These are phyloP conservation scores for Flaveria brownii DNA, from an alignment of 129 eudicot genomes.

Conservation along the genomic window DNA sequence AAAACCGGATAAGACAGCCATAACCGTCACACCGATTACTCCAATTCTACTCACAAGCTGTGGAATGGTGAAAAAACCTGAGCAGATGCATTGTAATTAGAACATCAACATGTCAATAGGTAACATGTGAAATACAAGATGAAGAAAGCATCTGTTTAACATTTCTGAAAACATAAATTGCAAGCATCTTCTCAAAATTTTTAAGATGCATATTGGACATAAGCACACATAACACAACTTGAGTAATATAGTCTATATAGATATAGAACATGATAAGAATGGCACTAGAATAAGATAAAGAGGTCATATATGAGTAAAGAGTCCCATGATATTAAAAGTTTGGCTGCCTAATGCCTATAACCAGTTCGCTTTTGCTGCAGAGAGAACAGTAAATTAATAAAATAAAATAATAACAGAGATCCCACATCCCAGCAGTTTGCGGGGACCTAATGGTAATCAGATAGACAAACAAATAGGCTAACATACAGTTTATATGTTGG, in stretches of 20 bases:
- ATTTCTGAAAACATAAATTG: neutral
- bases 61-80: slow-evolving; percentile 98
- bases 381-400: neutral
- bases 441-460: neutral
- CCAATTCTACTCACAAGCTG: slow-evolving; percentile 99
- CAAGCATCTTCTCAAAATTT: neutral
- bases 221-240: slow-evolving; percentile 6
- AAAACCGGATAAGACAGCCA: slow-evolving; percentile 98
- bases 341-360: slow-evolving; percentile 2
- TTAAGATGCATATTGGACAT: slow-evolving; percentile 9
- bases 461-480: slow-evolving; percentile 3
- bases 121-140: slow-evolving; percentile 2
- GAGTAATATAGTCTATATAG: neutral
- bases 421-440: neutral
- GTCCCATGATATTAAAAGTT: neutral
- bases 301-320: neutral
- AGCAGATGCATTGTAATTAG: slow-evolving; percentile 26
- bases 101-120: slow-evolving; percentile 13
- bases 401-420: slow-evolving; percentile 9
- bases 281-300: neutral
- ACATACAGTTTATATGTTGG: neutral
- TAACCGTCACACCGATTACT: slow-evolving; percentile 94
- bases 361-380: neutral
- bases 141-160: neutral
- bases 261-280: neutral